Evolutionary conservation across 805 yeast species (phyloP).

Genomic region (Monosporozyma siamensis): DNA sequence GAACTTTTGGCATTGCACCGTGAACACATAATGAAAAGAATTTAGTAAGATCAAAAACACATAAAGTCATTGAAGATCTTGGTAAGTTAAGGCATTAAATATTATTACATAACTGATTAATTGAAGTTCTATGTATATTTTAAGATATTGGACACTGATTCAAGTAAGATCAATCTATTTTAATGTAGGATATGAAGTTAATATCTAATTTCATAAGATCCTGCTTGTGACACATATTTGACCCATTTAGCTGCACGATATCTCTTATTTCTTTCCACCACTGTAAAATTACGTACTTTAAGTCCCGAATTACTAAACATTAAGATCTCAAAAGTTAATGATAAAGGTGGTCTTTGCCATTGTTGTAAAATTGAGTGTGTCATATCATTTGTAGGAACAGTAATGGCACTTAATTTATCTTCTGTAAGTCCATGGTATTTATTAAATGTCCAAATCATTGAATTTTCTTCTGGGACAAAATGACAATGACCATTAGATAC

Average conservation of each 20-base stretch:
- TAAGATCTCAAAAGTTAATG: constrained; percentile 55
- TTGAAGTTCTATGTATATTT: no score
- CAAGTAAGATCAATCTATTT: no score
- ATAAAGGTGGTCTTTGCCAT: constrained; percentile 73
- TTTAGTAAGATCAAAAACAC: no score
- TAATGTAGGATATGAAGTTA: no score
- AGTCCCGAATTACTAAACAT: constrained; percentile 75
- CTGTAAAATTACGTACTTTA: constrained; percentile 60
- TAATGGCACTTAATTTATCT: constrained; percentile 47
- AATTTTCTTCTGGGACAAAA: constrained; percentile 55
- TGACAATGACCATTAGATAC: constrained; percentile 58
- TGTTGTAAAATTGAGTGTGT: constrained; percentile 20
- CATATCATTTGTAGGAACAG: constrained; percentile 31
- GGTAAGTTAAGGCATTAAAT: no score
- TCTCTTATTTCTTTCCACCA: constrained; percentile 40
- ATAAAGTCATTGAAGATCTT: no score
- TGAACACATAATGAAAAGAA: no score
- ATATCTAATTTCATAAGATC: constrained; percentile 72
- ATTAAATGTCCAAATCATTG: constrained; percentile 59
- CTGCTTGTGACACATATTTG: constrained; percentile 64
- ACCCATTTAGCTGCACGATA: constrained; percentile 84
- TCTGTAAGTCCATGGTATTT: constrained; percentile 62
- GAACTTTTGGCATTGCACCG: no score
- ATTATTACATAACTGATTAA: no score
- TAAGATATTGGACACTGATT: no score